Base-by-base conservation (phyloP, 805 yeast species). In the Cyberlindnera misumaiensis region DNA sequence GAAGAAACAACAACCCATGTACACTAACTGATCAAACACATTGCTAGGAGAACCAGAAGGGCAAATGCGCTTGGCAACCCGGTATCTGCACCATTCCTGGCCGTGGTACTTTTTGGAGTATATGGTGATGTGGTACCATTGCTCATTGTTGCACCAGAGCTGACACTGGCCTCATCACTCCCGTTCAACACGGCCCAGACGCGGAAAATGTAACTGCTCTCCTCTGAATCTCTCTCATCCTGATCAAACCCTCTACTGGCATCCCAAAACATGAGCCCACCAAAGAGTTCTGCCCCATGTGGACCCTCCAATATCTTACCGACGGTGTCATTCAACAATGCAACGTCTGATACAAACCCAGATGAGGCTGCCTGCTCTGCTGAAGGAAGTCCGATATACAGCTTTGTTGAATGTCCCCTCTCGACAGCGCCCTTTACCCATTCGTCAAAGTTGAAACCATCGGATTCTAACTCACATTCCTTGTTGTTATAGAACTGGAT, bases 221-320 rank as follows among this genome's bases (percentile, higher is more conserved):
- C 48, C 12, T 31, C 29, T 1, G 67, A 70, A 34, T 58, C 63
- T 27, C 59, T 57, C 17, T 53, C 56, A 20, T 51, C 48, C 48
- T 67, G 65, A 34, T 63, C 50, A 49, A 69, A 73, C 31, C 79
- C 89, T 52, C 81, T 83, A 30, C 88, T 78, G 11, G 95, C 95
- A 60, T 87, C 95, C 97, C 97, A 89, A 44, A 88, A 64, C 72
- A 82, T 76, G 53, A 89, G 71, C 46, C 97, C 97, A 37, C 95
- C 96, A 55, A 88, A 83, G 46, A 63, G 56, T 1, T 54, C 31
- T n/a, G 41, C 32, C 9, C 32, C 27, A 1, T 17, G 7, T 11
- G 39, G 28, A 15, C 38, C 15, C 1, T 14, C 12, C 11, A 39
- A 30, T 17, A 58, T 45, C 11, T 43, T 43, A 10, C 40, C 34